Percentiles rank a stretch among this genome's conserved stretches.
These are phyloP conservation scores for Talaromyces piceae DNA, from an alignment of 2,329 filamentous ascomycete species.

Conservation along the genomic window DNA sequence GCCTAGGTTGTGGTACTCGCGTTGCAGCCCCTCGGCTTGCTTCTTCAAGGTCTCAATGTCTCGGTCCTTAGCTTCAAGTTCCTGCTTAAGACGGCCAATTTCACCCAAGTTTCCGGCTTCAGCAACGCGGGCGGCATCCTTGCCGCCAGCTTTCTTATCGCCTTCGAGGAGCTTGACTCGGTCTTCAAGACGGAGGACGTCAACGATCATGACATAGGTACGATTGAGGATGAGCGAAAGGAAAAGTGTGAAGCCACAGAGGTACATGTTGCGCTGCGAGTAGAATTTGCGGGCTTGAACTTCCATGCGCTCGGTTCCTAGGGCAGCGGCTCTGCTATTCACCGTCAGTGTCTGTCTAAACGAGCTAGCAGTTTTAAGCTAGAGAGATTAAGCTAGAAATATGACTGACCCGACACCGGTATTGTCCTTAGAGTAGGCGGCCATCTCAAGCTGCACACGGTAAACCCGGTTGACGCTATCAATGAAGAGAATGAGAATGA, in stretches of 20 bases:
- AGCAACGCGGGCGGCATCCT: conserved; percentile 65
- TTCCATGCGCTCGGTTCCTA: conserved; percentile 92
- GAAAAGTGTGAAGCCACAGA: conserved; percentile 98
- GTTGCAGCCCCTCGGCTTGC: conserved; percentile 74
- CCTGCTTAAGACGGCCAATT: conserved; percentile 66
- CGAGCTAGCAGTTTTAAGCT: too few species aligned
- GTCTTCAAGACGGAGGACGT: conserved; percentile 85
- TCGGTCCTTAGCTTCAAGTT: conserved; percentile 26
- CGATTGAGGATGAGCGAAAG: conserved; percentile 96
- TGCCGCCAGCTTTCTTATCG: conserved; percentile 50
- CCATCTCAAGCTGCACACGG: conserved; percentile 85
- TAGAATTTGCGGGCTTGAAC: conserved; percentile 99
- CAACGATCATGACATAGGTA: conserved; percentile 95
- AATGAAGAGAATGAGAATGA: conserved; percentile 95
- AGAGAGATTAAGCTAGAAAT: neutral
- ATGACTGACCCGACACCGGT: conserved; percentile 42
- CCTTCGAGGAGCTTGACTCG: conserved; percentile 78
- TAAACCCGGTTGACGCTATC: conserved; percentile 96
- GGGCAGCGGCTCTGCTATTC: conserved; percentile 47
- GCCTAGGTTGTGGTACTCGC: conserved; percentile 78
- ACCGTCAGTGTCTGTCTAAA: conserved; percentile 2
- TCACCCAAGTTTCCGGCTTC: conserved; percentile 65
- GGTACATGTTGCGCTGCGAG: conserved; percentile 99
- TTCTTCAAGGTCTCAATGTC: conserved; percentile 67
- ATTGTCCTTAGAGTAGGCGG: conserved; percentile 59